Percentiles rank a stretch among this genome's conserved stretches.
These are phyloP conservation scores for Metschnikowia santaceciliae DNA, from an alignment of 805 yeast species.

Conservation along the genomic window DNA sequence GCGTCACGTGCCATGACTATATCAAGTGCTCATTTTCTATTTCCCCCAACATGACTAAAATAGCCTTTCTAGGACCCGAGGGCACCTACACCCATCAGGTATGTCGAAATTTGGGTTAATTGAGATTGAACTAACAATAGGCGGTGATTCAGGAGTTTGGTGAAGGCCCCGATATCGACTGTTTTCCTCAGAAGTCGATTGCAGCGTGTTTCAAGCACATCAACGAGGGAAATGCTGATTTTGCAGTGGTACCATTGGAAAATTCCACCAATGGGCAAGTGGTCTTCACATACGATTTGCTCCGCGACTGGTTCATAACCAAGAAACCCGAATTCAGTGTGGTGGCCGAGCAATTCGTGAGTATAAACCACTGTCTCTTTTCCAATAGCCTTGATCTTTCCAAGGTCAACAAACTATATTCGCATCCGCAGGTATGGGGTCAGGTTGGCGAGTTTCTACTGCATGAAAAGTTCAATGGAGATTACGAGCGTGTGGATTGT, in stretches of 20 bases:
- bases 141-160: constrained; percentile 52
- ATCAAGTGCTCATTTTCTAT: neutral
- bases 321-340: constrained; percentile 40
- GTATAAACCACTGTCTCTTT: constrained; percentile 74
- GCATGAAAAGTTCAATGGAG: constrained; percentile 25
- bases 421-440: constrained; percentile 99
- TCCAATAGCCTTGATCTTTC: constrained; percentile 42
- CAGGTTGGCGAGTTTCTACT: constrained; percentile 66
- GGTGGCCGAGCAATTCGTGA: constrained; percentile 75
- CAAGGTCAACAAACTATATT: constrained; percentile 57
- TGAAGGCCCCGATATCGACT: constrained; percentile 24
- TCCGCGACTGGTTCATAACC: constrained; percentile 59
- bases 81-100: constrained; percentile 94
- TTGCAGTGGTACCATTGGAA: constrained; percentile 83
- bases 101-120: constrained; percentile 15
- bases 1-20: neutral
- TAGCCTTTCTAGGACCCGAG: constrained; percentile 81
- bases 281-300: constrained; percentile 73
- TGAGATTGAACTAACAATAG: constrained; percentile 19
- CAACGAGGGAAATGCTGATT: constrained; percentile 46
- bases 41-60: constrained; percentile 25
- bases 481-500: constrained; percentile 56
- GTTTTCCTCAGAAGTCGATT: constrained; percentile 40
- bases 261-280: constrained; percentile 96
- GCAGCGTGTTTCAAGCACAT: constrained; percentile 61